These are phyloP conservation scores for Schizothecium vesticola DNA, from an alignment of 495 filamentous ascomycete genomes.

Conservation along the genomic window DNA sequence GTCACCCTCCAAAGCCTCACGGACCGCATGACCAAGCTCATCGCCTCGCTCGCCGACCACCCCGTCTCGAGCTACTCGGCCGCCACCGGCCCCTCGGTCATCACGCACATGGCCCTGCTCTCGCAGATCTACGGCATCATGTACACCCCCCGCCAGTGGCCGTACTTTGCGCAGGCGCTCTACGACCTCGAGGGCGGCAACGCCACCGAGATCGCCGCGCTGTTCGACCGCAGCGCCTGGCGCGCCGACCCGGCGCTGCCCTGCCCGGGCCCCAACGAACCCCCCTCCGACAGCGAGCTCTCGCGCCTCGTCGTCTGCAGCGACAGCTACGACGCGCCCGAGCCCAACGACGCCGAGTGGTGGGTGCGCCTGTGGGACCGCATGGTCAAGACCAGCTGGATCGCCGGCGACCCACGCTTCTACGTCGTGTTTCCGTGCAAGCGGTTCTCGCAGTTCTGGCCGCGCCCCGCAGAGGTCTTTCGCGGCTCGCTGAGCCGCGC, in stretches of 20 bases:
- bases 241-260: conserved; percentile 32
- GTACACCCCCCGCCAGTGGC: conserved; percentile 40
- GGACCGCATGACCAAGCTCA: conserved; percentile 31
- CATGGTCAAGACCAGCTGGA: conserved; percentile 40
- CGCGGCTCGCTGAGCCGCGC: conserved; percentile 39
- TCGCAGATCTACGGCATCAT: conserved; percentile 33
- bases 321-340: conserved; percentile 38
- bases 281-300: conserved; percentile 30
- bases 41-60: conserved; percentile 30
- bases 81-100: conserved; percentile 34
- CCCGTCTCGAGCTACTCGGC: conserved; percentile 32
- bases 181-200: conserved; percentile 41
- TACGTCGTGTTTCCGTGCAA: conserved; percentile 39
- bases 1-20: conserved; percentile 32
- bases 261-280: conserved; percentile 22
- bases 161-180: conserved; percentile 33
- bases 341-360: conserved; percentile 38
- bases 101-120: conserved; percentile 41
- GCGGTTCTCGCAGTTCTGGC: conserved; percentile 40
- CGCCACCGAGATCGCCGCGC: conserved; percentile 29
- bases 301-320: conserved; percentile 37
- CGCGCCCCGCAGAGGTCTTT: conserved; percentile 38
- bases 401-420: conserved; percentile 41
- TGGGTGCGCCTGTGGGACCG: conserved; percentile 40
- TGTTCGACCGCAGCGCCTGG: conserved; percentile 35